Conservation (phyloP, 2,329 filamentous ascomycete genomes). For the Triangularia verruculosa region DNA sequence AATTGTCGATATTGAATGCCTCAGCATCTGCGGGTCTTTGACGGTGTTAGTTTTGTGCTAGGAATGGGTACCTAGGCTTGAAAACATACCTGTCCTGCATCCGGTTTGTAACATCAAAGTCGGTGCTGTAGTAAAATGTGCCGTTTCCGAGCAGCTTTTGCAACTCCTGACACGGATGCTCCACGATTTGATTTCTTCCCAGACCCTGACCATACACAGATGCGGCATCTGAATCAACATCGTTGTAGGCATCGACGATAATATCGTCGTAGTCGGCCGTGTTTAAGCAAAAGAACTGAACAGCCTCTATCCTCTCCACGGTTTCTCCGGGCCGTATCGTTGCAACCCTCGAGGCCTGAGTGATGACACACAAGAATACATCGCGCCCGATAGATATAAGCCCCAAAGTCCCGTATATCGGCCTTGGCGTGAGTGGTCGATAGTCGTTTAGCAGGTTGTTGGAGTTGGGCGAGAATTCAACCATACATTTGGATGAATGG, state of each 20-base stretch:
- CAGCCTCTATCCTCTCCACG: conserved; percentile 78
- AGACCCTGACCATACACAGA: conserved; percentile 50
- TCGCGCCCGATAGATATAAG: conserved; percentile 80
- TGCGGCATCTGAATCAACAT: conserved; percentile 48
- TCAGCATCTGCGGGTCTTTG: conserved; percentile 68
- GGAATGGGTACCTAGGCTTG: neutral
- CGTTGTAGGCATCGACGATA: conserved; percentile 51
- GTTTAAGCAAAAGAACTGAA: conserved; percentile 92
- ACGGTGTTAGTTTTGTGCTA: conserved; percentile 22
- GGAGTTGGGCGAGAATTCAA: conserved; percentile 72
- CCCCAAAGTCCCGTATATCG: conserved; percentile 81
- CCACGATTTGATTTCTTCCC: conserved; percentile 67
- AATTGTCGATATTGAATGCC: conserved; percentile 85
- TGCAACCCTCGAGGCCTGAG: conserved; percentile 72
- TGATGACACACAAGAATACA: conserved; percentile 89
- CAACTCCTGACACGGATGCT: conserved; percentile 86
- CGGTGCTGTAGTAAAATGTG: conserved; percentile 97
- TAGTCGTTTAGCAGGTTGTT: conserved; percentile 71
- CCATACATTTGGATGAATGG: conserved; percentile 68
- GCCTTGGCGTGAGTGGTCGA: conserved; percentile 67
- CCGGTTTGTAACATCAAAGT: conserved; percentile 93
- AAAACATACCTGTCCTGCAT: conserved; percentile 72
- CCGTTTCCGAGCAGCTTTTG: conserved; percentile 91
- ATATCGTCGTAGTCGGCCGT: conserved; percentile 82
- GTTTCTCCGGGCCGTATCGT: conserved; percentile 83